Evolutionary conservation across 78 protist species (phyloP), one percentile per base, ranked within the genome.

Genomic region (Emiliania huxleyi): DNA sequence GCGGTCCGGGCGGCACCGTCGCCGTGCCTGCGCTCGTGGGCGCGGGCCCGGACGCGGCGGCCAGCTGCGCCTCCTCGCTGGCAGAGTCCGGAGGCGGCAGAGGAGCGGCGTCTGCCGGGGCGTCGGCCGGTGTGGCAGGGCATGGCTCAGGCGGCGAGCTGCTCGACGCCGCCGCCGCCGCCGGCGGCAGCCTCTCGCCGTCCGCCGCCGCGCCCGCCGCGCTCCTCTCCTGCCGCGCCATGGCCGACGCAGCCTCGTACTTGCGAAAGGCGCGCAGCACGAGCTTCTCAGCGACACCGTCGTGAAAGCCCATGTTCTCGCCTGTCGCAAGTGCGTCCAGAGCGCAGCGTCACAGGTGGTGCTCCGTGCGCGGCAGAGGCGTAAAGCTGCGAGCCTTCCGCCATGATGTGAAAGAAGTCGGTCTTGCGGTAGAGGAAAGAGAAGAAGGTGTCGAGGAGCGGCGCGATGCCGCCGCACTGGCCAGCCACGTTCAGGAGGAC

Each of bases 351-450:
- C n/a, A n/a, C n/a, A n/a, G n/a, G n/a, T n/a, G n/a, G n/a, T n/a
- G n/a, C n/a, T n/a, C n/a, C n/a, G n/a, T n/a, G n/a, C n/a, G n/a
- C n/a, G n/a, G n/a, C n/a, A n/a, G n/a, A n/a, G n/a, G n/a, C n/a
- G n/a, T n/a, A n/a, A n/a, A n/a, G n/a, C n/a, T n/a, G n/a, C n/a
- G n/a, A n/a, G n/a, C 75, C 83, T 5, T 2, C 38, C 89, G 26
- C 0, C 89, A 81, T 81, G 21, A 44, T 21, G 89, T 81, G 89
- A 56, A 42, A 81, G 38, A 44, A 81, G 89, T 81, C 89, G 3
- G 89, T 81, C 89, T 44, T 81, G 18, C 89, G 46, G 38, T 81
- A 81, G 56, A 81, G 48, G 55, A 81, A 81, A 19, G 26, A 19
- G 89, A 81, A 81, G 55, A 81, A 11, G 0, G 38, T 38, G 38